Evolutionary conservation across 2,329 filamentous ascomycete genomes (phyloP).

Genomic region (Botryotinia calthae): DNA sequence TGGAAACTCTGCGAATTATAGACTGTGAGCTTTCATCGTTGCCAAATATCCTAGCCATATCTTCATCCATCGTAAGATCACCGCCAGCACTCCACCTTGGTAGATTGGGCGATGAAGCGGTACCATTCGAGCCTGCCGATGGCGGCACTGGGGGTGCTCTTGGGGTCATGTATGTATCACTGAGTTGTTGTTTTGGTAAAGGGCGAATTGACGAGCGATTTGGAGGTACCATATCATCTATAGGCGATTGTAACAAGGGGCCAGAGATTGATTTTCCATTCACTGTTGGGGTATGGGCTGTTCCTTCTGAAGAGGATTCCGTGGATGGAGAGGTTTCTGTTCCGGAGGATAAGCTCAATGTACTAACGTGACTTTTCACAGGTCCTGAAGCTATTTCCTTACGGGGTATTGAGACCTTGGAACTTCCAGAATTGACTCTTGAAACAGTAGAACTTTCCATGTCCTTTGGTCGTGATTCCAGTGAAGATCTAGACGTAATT

Average conservation of each 20-base stretch:
- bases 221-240: conserved; percentile 33
- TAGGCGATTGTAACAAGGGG: conserved; percentile 31
- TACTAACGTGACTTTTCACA: conserved; percentile 31
- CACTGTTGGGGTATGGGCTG: conserved; percentile 34
- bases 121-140: conserved; percentile 41
- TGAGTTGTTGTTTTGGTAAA: conserved; percentile 44
- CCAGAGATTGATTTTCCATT: conserved; percentile 39
- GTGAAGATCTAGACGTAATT: conserved; percentile 53
- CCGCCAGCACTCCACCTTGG: conserved; percentile 75
- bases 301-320: conserved; percentile 36
- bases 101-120: conserved; percentile 59
- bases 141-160: conserved; percentile 38
- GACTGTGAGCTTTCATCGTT: conserved; percentile 75
- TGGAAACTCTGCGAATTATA: conserved; percentile 84
- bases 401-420: conserved; percentile 48
- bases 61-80: conserved; percentile 92
- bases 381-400: conserved; percentile 55
- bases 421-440: conserved; percentile 58
- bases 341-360: conserved; percentile 33
- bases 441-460: conserved; percentile 45
- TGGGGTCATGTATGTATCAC: conserved; percentile 39
- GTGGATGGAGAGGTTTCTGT: conserved; percentile 38
- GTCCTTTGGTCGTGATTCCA: conserved; percentile 57
- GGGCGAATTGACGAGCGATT: conserved; percentile 38
- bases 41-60: conserved; percentile 82